phyloP scores from a whole-genome alignment of 2,329 filamentous ascomycete species.

The Ilyonectria sp. region DNA sequence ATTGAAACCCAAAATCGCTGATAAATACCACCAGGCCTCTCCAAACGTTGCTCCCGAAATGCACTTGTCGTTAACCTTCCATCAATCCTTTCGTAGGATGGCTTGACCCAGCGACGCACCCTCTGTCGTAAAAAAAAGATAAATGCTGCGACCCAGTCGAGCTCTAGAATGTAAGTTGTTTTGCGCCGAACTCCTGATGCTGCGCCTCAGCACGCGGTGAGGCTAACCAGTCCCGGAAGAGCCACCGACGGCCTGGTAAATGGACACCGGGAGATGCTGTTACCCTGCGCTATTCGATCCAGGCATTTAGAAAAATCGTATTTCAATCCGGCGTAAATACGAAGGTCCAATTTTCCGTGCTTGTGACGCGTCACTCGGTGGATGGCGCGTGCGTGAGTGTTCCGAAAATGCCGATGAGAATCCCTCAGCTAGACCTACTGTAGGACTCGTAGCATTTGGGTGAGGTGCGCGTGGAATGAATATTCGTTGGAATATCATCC shows the following conservation, averaged over 20 bases:
- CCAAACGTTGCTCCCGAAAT: background rate
- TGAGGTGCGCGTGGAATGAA: no score
- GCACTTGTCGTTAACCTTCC: background rate
- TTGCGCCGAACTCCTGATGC: background rate
- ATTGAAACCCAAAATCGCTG: background rate
- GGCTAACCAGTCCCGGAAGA: background rate
- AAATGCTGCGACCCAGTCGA: slow-evolving; percentile 8
- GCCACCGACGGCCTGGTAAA: no score
- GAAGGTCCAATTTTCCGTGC: background rate
- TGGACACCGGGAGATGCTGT: background rate
- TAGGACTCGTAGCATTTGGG: no score
- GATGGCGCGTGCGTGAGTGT: background rate
- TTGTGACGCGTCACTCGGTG: background rate
- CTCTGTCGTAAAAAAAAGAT: background rate
- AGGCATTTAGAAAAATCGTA: background rate
- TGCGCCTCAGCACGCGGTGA: background rate
- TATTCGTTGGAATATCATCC: no score
- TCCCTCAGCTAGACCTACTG: background rate
- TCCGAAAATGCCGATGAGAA: background rate
- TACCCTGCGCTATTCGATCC: background rate
- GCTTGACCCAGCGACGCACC: background rate
- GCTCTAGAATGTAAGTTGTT: background rate
- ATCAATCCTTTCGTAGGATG: slow-evolving; percentile 5
- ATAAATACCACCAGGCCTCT: background rate
- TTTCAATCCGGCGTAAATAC: background rate